Base-by-base conservation (phyloP, 2,329 filamentous ascomycete genomes). In the Sarocladium brachiariae region DNA sequence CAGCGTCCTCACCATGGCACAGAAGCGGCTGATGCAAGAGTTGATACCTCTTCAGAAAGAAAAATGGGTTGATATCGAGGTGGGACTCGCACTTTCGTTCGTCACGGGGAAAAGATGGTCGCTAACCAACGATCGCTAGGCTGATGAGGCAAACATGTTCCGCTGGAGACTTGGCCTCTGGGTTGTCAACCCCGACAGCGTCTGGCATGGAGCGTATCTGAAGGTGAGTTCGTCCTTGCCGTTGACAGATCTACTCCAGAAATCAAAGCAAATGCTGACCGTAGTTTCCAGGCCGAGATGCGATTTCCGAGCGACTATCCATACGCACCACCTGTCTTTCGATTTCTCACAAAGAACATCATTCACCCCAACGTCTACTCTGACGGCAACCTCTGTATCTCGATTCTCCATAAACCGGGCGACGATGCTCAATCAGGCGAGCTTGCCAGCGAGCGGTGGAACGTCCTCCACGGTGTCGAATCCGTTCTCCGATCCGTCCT, bases 341-440 rank as follows among this genome's bases (percentile, higher is more conserved):
- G 85, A 56, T 97, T 99, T 70, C 66, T 82, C 16, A 71, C 74
- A 19, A 78, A 77, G 30, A 83, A 87, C 14, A 84, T 97, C 55
- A 89, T 83, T 70, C 92, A 99, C 66, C 92, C 92, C 2, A 99
- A 99, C 66, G 84, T 99, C 62, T 97, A 97, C 71, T 71, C 82
- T 5, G 88, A 96, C 65, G 92, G 92, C 60, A 85, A 85, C 58
- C 79, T 97, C 39, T 97, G 93, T 74, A 97, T 99, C 65, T 96
- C 91, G 41, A 99, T 99, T 61, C 82, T 99, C 10, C 92, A 99
- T 68, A 80, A 82, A 16, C 90, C 93, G 0, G 93, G 93, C 57
- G 89, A 96, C 54, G 92, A 97, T 63, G 81, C 87, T 58, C 92
- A 91, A 75, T 96, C 91, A 0, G 93, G 93, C 54, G 92, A 97